phyloP scores from a whole-genome alignment of 257 asterid genomes.

The Pogostemon cablin region DNA sequence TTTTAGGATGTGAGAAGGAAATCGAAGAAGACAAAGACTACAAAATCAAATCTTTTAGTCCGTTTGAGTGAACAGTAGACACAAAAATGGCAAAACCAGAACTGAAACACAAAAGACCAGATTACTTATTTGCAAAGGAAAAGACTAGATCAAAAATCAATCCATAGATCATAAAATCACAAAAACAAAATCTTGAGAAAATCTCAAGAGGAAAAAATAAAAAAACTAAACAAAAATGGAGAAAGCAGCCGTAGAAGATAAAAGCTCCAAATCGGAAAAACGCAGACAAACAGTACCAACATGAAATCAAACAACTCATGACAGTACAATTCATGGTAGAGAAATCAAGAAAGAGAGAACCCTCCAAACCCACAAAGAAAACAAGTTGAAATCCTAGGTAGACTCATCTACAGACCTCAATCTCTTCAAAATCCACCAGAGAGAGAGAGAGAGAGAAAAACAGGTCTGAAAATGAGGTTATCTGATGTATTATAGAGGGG shows the following conservation, averaged over 20 bases:
- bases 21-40: constrained; percentile 33
- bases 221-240: background rate
- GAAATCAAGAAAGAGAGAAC: background rate
- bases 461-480: constrained; percentile 24
- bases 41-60: constrained; percentile 42
- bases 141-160: constrained; percentile 7
- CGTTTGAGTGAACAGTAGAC: constrained; percentile 52
- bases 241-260: background rate
- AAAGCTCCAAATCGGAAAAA: constrained; percentile 10
- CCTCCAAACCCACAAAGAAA: background rate
- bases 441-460: background rate
- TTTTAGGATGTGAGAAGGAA: constrained; percentile 13
- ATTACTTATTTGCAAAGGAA: constrained; percentile 36
- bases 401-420: constrained; percentile 32
- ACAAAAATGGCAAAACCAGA: constrained; percentile 26
- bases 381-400: background rate
- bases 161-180: constrained; percentile 50
- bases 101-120: constrained; percentile 38
- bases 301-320: constrained; percentile 13
- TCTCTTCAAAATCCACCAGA: constrained; percentile 11
- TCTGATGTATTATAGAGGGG: constrained; percentile 34
- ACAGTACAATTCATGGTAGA: constrained; percentile 1
- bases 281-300: background rate
- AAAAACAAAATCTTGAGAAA: constrained; percentile 28
- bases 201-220: constrained; percentile 1